Evolutionary conservation across 148 eudicot species (phyloP), one percentile per base, ranked within the genome.

Genomic region (Camellia granthamiana): DNA sequence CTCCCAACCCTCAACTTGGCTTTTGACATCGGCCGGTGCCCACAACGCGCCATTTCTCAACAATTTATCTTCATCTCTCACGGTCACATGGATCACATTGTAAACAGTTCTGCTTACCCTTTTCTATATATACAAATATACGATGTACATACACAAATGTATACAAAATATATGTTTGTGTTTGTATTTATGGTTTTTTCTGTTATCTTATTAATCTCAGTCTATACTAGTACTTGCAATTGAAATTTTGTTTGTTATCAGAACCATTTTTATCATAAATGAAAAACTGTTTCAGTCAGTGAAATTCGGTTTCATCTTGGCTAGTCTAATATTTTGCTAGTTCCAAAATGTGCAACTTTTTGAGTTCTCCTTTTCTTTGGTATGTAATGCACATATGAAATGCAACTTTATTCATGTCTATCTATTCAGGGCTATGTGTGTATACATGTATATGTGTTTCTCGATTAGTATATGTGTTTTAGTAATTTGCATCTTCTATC

Each of bases 41-140:
- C 98, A 79, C 94, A 86, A 77, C 92, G 91, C 52, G 98, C 98
- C 59, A 72, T 95, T 73, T 79, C 91, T 30, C 97, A 93, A 60
- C 88, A 93, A 49, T 94, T 90, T 80, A 87, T 92, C 82, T 92
- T 94, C 83, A 91, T 94, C 79, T 94, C 98, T 19, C 98, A 95
- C 67, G 98, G 93, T 47, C 98, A 95, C 80, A 91, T 95, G 98
- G 98, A 95, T 56, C 98, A 95, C 84, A 95, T 95, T 78, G 97
- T 94, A 85, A 73, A 69, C 38, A 47, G 42, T 73, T n/a, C 56
- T 61, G 6, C 41, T 69, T 9, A 41, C 7, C 55, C 62, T 30
- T 2, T 49, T 66, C 44, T 41, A 18, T 49, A 52, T 68, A 42
- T 65, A 4, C 6, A 5, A 15, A 18, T 55, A 2, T 55, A 67